Base-by-base conservation (phyloP, 2,329 filamentous ascomycete species). In the Cladophialophora carrionii region DNA sequence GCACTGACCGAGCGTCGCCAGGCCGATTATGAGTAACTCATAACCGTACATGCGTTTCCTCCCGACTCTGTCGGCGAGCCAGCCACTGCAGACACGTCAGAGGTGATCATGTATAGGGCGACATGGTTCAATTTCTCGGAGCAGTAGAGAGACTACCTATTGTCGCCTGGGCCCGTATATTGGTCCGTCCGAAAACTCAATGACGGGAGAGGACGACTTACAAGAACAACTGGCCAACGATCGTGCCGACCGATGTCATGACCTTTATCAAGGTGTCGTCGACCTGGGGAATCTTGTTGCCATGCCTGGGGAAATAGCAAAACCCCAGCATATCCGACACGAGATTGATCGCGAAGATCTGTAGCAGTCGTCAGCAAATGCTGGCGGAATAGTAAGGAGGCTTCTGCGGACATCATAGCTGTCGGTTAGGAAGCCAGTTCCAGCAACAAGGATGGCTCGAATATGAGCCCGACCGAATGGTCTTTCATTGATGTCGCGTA, bases 341-440 rank as follows among this genome's bases (percentile, higher is more conserved):
- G 14, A 64, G 41, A 43, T 64, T 64, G 31, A 61, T 61, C 14
- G 56, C 58, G 32, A 61, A 61, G 51, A 61, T 60, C 57, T 60
- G 57, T n/a, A 9, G 29, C 52, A 6, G 32, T n/a, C 37, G 26
- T 60, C 46, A 60, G 57, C 4, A 41, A 7, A 24, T 9, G 29
- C 9, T 5, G 7, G 9, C 22, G 1, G 6, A 9, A 51, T 14
- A 8, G 22, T 9, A 52, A 14, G n/a, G 32, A n/a, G 6, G 10
- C 20, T 20, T 12, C 20, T 17, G 34, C 62, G 20, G 6, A 82
- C 73, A 20, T 78, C 88, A 78, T 93, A 93, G 9, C 89, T 89
- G 74, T 94, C 91, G 14, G 91, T 94, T 78, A 95, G 94, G 85
- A 95, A 95, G 71, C 91, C 91, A 66, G 94, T 88, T 71, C 91